Conservation (phyloP, 2,329 filamentous ascomycete genomes). For the Exophiala xenobiotica region DNA sequence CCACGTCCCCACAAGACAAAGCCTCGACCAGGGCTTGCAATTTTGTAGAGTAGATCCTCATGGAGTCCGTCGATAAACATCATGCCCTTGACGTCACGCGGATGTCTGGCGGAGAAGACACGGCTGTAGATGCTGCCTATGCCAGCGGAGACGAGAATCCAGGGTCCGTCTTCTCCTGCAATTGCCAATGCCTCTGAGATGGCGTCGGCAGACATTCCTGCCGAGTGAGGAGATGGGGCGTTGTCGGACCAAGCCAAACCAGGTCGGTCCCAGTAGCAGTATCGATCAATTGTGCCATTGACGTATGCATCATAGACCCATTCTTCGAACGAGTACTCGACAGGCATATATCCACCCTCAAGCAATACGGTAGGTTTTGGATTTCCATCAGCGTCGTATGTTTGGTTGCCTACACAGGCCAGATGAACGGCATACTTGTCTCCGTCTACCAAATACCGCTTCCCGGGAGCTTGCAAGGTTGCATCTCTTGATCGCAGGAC, state of each 20-base stretch:
- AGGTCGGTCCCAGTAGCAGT: slow-evolving; percentile 94
- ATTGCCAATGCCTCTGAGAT: slow-evolving; percentile 80
- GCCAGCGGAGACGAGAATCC: slow-evolving; percentile 82
- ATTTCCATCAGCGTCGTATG: slow-evolving; percentile 54
- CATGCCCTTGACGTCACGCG: slow-evolving; percentile 70
- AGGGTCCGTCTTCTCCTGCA: slow-evolving; percentile 81
- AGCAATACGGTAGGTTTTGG: slow-evolving; percentile 77
- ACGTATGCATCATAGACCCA: slow-evolving; percentile 73
- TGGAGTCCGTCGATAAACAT: slow-evolving; percentile 86
- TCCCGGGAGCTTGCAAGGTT: slow-evolving; percentile 69
- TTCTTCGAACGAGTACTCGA: slow-evolving; percentile 74
- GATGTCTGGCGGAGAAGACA: slow-evolving; percentile 84
- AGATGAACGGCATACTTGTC: slow-evolving; percentile 85
- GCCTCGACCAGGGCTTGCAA: slow-evolving; percentile 68
- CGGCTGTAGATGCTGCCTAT: slow-evolving; percentile 85
- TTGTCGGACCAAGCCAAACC: slow-evolving; percentile 88
- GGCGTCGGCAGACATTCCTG: slow-evolving; percentile 86
- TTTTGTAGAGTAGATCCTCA: slow-evolving; percentile 72
- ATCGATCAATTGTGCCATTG: slow-evolving; percentile 80
- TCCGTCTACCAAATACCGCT: slow-evolving; percentile 76
- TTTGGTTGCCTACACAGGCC: slow-evolving; percentile 73
- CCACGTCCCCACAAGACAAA: slow-evolving; percentile 86
- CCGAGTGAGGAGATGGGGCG: slow-evolving; percentile 87
- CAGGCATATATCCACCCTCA: slow-evolving; percentile 77
- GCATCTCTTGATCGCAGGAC: slow-evolving; percentile 78